Percentiles rank a stretch among this genome's conserved stretches.
Evolutionary conservation across 345 rosid genomes (phyloP).

Genomic region (Trapa incisa): DNA sequence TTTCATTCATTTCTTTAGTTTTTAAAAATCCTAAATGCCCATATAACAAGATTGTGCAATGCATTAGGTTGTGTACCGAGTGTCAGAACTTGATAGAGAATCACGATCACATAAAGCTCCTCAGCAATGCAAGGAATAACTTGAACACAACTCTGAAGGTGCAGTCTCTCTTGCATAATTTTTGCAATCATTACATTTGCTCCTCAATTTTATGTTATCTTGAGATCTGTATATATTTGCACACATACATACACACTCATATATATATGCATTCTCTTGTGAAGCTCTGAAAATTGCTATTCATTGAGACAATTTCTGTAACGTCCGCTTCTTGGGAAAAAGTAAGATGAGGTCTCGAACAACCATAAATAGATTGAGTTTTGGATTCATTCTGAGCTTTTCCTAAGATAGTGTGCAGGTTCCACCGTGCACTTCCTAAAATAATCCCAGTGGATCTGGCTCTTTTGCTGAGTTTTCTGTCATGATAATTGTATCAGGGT

Average conservation of each 20-base stretch:
- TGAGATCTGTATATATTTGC: not conserved
- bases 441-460: not conserved
- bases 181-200: not conserved
- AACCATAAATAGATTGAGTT: not conserved
- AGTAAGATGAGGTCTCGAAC: not conserved
- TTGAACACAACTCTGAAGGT: constrained; percentile 86
- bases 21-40: no score
- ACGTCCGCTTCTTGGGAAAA: not conserved
- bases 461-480: not conserved
- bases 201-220: not conserved
- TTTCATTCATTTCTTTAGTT: not conserved
- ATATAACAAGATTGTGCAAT: constrained; percentile 1
- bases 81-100: constrained; percentile 95
- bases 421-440: not conserved
- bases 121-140: constrained; percentile 92
- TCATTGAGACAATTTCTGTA: not conserved
- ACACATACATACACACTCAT: no score
- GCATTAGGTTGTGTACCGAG: constrained; percentile 73
- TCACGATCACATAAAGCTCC: constrained; percentile 95
- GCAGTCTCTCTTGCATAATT: constrained; percentile 5
- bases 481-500: not conserved
- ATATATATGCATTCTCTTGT: not conserved
- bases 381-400: not conserved
- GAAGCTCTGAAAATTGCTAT: not conserved
- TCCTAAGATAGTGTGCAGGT: not conserved